phyloP scores from a whole-genome alignment of 495 filamentous ascomycete species.

The Amphirosellinia nigrospora region DNA sequence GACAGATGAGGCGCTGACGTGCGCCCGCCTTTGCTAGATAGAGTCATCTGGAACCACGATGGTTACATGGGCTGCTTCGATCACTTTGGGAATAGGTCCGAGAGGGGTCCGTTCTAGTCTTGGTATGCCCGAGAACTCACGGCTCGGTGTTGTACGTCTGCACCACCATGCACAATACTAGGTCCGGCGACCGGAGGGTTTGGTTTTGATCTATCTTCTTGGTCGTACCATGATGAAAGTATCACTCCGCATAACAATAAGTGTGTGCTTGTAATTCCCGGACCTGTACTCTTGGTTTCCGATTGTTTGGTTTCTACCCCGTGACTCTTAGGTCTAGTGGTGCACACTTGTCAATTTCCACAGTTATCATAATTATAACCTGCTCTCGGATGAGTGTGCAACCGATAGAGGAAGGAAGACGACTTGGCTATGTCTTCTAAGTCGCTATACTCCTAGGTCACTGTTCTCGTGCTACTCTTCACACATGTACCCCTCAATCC shows the following conservation, averaged over 20 bases:
- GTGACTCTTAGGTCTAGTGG: neutral
- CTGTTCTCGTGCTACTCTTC: neutral
- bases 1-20: neutral
- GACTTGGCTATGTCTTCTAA: neutral
- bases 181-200: too few species aligned
- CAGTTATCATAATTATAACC: neutral
- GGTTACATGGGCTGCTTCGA: conserved; percentile 40
- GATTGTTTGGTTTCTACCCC: neutral
- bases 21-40: conserved; percentile 32
- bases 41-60: conserved; percentile 38
- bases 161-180: neutral
- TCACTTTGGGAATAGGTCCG: conserved; percentile 40
- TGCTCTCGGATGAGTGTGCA: neutral
- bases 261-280: neutral
- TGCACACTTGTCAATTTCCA: neutral
- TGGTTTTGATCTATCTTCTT: neutral
- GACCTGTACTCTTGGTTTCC: neutral
- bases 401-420: neutral
- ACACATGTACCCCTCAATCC: neutral
- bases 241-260: neutral
- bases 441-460: neutral
- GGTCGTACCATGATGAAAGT: neutral
- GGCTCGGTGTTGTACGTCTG: neutral
- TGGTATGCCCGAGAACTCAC: neutral
- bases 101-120: conserved; percentile 34